Conservation (phyloP, 2,329 filamentous ascomycete species). For the Neonectria hederae region DNA sequence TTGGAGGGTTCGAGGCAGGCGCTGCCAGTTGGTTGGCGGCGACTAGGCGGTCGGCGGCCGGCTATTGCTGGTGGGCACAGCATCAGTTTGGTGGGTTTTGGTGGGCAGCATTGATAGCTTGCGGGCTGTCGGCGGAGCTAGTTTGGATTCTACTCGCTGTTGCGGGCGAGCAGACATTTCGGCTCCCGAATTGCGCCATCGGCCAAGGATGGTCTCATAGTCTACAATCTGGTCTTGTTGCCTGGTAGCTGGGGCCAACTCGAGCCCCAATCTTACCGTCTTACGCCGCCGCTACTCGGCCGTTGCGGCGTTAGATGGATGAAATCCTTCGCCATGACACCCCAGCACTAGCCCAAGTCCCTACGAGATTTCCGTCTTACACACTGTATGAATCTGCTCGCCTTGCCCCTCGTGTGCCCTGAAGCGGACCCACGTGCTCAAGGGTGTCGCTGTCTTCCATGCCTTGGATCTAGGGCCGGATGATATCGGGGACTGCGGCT, state of each 20-base stretch:
- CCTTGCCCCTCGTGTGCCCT: conserved; percentile 2
- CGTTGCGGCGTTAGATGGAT: not conserved
- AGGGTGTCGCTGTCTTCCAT: conserved; percentile 2
- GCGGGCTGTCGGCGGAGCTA: conserved; percentile 43
- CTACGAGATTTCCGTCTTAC: not conserved
- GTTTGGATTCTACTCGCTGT: conserved; percentile 22
- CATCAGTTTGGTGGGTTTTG: conserved; percentile 18
- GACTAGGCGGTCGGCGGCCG: conserved; percentile 28
- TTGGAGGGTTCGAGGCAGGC: conserved; percentile 19
- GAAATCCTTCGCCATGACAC: not conserved
- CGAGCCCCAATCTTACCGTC: conserved; percentile 1
- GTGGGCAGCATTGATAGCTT: conserved; percentile 32
- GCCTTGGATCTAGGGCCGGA: conserved; percentile 1
- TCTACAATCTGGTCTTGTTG: conserved; percentile 26
- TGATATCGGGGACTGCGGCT: conserved; percentile 12
- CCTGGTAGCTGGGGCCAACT: conserved; percentile 11
- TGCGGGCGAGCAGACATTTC: conserved; percentile 29
- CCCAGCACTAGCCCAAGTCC: not conserved
- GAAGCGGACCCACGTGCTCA: conserved; percentile 13
- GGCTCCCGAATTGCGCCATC: conserved; percentile 44
- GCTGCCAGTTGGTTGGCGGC: conserved; percentile 1
- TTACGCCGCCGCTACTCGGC: conserved; percentile 15
- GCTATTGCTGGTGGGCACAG: conserved; percentile 33
- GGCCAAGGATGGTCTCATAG: conserved; percentile 30
- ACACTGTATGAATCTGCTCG: no score